A percentile compares a stretch with the other conserved stretches of the same genome.
Conservation (phyloP, 139 green algal species). For the Chlamydomonas asymmetrica region DNA sequence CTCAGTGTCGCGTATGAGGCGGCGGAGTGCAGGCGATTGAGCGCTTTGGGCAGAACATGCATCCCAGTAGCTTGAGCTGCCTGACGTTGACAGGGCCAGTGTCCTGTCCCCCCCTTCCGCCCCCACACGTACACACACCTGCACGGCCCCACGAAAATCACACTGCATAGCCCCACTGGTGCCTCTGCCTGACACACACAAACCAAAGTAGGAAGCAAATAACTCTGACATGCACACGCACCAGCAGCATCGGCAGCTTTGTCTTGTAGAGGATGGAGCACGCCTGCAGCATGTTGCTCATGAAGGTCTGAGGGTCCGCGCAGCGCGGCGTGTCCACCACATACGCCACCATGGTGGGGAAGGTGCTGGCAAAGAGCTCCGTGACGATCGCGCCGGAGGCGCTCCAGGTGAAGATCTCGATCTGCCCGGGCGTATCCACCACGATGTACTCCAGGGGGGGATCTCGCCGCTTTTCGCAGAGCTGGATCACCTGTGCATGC, state of each 20-base stretch:
- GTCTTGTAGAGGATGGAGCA: slow-evolving; percentile 97
- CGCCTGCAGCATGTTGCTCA: slow-evolving; percentile 98
- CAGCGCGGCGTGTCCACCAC: slow-evolving; percentile 93
- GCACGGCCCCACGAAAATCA: neutral
- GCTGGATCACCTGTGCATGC: slow-evolving; percentile 75
- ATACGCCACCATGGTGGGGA: slow-evolving; percentile 89
- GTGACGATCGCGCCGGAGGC: slow-evolving; percentile 89
- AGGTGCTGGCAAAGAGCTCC: slow-evolving; percentile 87
- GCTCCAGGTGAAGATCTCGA: slow-evolving; percentile 99
- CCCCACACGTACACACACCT: neutral
- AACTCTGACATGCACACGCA: slow-evolving; percentile 21
- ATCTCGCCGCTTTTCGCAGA: slow-evolving; percentile 79
- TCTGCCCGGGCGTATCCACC: slow-evolving; percentile 96
- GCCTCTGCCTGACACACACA: too few species aligned
- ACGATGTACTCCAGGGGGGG: slow-evolving; percentile 84
- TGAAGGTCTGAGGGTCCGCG: slow-evolving; percentile 88
- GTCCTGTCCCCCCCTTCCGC: slow-evolving; percentile 25
- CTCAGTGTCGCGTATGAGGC: too few species aligned
- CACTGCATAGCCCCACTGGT: too few species aligned
- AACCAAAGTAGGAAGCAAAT: neutral
- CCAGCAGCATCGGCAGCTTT: slow-evolving; percentile 91
- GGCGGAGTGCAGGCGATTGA: too few species aligned
- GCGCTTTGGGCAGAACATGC: too few species aligned
- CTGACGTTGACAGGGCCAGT: slow-evolving; percentile 98
- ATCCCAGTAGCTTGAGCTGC: too few species aligned